Base-by-base conservation (phyloP, 108 stramenopile genomes). In the Conticribra guillardii region DNA sequence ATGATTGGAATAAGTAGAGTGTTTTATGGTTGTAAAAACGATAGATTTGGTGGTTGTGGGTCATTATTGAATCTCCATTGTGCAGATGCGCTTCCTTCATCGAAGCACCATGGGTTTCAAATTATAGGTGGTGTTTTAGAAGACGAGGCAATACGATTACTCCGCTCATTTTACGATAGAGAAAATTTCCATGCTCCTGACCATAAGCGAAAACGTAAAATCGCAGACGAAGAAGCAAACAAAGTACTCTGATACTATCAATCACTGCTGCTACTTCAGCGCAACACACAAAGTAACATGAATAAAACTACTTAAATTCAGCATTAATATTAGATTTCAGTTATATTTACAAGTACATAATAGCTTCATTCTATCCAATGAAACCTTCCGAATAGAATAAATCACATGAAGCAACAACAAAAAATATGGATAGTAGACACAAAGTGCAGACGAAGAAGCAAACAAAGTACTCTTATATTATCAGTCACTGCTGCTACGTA, bases 161-260 rank as follows among this genome's bases (percentile, higher is more conserved):
- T 94, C 19, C 90, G 90, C 24, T 90, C 86, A 0, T 94, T 94
- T 79, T 94, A 94, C 49, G 81, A 90, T 50, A 76, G 89, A 61
- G 93, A 94, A 68, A 91, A 94, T 70, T 85, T 85, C 60, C 90
- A 94, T 77, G 90, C 90, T 1, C 93, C 93, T 21, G 89, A 89
- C 69, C 82, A 85, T 1, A 88, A 89, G 23, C 79, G 90, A 48
- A 86, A 81, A 59, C 33, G 65, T 4, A 82, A 82, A 55, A 4
- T 32, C 28, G 23, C 44, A 2, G 67, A 41, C 15, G 68, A 75
- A 8, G 23, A 47, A 8, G 56, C 18, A 18, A 8, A 60, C 9
- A n/a, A n/a, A n/a, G n/a, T n/a, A n/a, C n/a, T n/a, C n/a, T n/a
- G n/a, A n/a, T n/a, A n/a, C n/a, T n/a, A n/a, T n/a, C n/a, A n/a